Evolutionary conservation across 345 rosid genomes (phyloP).

Genomic region (Ceriops decandra): DNA sequence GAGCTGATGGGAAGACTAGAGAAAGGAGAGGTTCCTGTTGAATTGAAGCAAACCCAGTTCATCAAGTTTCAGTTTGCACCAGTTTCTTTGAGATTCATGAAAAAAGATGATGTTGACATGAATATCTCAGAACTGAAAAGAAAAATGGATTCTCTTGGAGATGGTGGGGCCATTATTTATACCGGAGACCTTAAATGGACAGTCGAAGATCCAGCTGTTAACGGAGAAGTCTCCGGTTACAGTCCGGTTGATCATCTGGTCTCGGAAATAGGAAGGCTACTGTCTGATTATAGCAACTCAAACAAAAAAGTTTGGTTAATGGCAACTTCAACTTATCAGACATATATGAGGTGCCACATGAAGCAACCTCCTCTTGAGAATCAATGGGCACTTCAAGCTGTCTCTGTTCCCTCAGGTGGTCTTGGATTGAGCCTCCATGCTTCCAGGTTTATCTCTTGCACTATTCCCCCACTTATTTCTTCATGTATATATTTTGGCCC

Average conservation of each 20-base stretch:
- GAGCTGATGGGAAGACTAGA: constrained; percentile 58
- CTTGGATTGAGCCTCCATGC: constrained; percentile 72
- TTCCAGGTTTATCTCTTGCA: constrained; percentile 44
- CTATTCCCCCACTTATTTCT: background rate
- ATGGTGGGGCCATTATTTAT: constrained; percentile 64
- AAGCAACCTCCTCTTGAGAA: constrained; percentile 75
- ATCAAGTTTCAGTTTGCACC: constrained; percentile 67
- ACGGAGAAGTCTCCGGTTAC: constrained; percentile 29
- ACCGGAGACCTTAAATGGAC: constrained; percentile 82
- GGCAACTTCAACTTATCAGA: constrained; percentile 70
- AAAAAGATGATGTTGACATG: constrained; percentile 54
- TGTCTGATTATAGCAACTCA: constrained; percentile 35
- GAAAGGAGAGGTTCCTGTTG: constrained; percentile 70
- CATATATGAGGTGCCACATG: constrained; percentile 80
- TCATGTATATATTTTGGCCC: background rate
- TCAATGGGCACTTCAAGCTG: constrained; percentile 81
- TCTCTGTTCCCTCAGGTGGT: constrained; percentile 77
- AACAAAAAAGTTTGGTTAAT: constrained; percentile 60
- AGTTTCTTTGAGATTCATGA: constrained; percentile 60
- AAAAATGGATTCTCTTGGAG: constrained; percentile 49
- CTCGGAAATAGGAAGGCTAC: constrained; percentile 56
- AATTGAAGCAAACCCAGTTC: constrained; percentile 53
- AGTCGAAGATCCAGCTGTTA: constrained; percentile 26
- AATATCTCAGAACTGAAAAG: constrained; percentile 54
- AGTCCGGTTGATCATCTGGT: constrained; percentile 62